A percentile compares a stretch with the other conserved stretches of the same genome.
These are phyloP conservation scores for Aureobasidium zeae DNA, from an alignment of 2,329 filamentous ascomycete genomes.

Conservation along the genomic window DNA sequence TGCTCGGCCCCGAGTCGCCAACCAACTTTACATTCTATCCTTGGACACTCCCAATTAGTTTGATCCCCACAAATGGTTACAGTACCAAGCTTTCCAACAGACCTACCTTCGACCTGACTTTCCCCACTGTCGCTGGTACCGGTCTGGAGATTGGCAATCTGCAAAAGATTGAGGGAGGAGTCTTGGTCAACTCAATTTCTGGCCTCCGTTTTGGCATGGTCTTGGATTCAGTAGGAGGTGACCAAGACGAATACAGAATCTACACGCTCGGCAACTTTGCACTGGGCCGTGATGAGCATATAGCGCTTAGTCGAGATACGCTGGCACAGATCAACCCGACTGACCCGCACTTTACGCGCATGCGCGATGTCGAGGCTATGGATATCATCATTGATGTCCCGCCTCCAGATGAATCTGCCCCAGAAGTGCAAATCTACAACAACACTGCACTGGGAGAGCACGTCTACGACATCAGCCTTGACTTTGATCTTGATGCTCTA, in stretches of 20 bases:
- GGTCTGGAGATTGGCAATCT: constrained; percentile 37
- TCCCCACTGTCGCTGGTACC: constrained; percentile 47
- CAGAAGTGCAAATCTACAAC: neutral
- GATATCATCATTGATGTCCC: constrained; percentile 59
- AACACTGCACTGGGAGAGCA: constrained; percentile 1
- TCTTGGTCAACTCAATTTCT: constrained; percentile 52
- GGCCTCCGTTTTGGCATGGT: constrained; percentile 57
- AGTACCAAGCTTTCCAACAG: constrained; percentile 64
- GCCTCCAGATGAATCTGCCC: neutral
- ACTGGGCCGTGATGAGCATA: constrained; percentile 77
- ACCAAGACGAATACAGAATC: constrained; percentile 55
- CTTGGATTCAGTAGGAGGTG: constrained; percentile 44
- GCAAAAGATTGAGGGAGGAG: constrained; percentile 49
- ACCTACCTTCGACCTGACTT: constrained; percentile 61
- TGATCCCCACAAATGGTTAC: constrained; percentile 69
- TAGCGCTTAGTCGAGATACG: constrained; percentile 68
- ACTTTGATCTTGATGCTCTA: constrained; percentile 15
- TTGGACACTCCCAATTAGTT: constrained; percentile 73
- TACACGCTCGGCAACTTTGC: constrained; percentile 72
- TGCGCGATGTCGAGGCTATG: constrained; percentile 62
- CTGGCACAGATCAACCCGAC: constrained; percentile 57
- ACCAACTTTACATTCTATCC: constrained; percentile 82
- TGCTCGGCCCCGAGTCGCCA: constrained; percentile 48
- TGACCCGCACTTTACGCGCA: constrained; percentile 75
- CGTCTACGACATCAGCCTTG: constrained; percentile 15